A percentile compares a stretch with the other conserved stretches of the same genome.
phyloP scores from a whole-genome alignment of 2,329 filamentous ascomycete genomes.

The Paecilomyces niveus region DNA sequence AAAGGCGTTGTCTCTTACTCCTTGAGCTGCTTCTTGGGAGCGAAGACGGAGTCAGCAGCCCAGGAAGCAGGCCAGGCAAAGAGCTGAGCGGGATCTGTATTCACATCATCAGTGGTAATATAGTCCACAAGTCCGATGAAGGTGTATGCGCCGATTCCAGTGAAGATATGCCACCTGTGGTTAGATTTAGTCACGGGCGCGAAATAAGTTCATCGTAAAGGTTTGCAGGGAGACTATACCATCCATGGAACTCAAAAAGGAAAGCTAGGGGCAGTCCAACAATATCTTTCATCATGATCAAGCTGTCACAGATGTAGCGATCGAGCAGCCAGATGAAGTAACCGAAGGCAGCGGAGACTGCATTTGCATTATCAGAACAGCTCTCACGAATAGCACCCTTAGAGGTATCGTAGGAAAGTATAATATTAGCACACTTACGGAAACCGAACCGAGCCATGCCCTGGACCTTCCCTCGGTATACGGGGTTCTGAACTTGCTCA shows the following conservation, averaged over 20 bases:
- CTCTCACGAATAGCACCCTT: neutral
- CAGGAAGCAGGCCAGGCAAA: constrained; percentile 28
- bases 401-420: neutral
- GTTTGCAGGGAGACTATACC: constrained; percentile 20
- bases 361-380: neutral
- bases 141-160: constrained; percentile 36
- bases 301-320: constrained; percentile 22
- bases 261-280: constrained; percentile 34
- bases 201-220: neutral
- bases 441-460: constrained; percentile 15
- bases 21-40: neutral
- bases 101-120: constrained; percentile 27
- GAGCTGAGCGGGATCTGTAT: constrained; percentile 15
- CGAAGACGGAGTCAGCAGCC: neutral
- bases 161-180: constrained; percentile 38
- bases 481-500: constrained; percentile 21
- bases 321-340: constrained; percentile 37
- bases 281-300: constrained; percentile 19
- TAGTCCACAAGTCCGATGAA: constrained; percentile 33
- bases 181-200: neutral
- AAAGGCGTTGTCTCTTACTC: neutral
- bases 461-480: constrained; percentile 12
- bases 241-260: constrained; percentile 36
- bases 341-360: constrained; percentile 31
- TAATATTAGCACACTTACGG: constrained; percentile 11